These are phyloP conservation scores for Diddensiella transvaalensis DNA, from an alignment of 805 yeast species.

Conservation along the genomic window DNA sequence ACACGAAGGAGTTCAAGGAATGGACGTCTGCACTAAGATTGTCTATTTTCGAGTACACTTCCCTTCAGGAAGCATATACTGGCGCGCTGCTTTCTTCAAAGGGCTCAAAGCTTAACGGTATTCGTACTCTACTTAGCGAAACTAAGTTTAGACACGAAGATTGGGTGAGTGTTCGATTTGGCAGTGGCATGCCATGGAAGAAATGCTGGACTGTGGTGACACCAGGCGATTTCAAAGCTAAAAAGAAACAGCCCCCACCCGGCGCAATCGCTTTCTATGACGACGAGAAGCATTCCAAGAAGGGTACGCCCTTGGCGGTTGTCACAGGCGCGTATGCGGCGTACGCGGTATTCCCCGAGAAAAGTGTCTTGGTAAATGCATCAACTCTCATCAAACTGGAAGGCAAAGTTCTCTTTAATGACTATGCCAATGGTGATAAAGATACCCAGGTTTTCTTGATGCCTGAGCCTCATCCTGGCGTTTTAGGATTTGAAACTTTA, in stretches of 20 bases:
- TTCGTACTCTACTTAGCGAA: slow-evolving; percentile 77
- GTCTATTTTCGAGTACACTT: slow-evolving; percentile 72
- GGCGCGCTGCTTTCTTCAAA: slow-evolving; percentile 91
- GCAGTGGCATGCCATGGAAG: slow-evolving; percentile 97
- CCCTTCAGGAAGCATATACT: slow-evolving; percentile 92
- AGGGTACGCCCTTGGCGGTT: slow-evolving; percentile 66
- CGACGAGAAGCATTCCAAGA: slow-evolving; percentile 65
- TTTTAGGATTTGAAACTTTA: slow-evolving; percentile 78
- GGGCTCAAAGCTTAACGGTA: slow-evolving; percentile 83
- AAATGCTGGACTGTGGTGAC: slow-evolving; percentile 86
- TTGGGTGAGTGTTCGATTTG: slow-evolving; percentile 93
- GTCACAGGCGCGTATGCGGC: slow-evolving; percentile 66
- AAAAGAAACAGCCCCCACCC: slow-evolving; percentile 36
- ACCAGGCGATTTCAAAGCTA: slow-evolving; percentile 45
- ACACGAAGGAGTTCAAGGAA: slow-evolving; percentile 56
- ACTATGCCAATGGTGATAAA: slow-evolving; percentile 39
- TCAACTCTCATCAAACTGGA: slow-evolving; percentile 87
- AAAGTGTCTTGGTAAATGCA: slow-evolving; percentile 73
- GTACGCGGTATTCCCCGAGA: slow-evolving; percentile 90
- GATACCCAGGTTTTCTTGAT: slow-evolving; percentile 68
- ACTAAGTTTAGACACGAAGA: slow-evolving; percentile 85
- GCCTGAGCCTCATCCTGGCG: slow-evolving; percentile 83
- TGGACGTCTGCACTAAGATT: slow-evolving; percentile 87
- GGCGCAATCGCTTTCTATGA: slow-evolving; percentile 82
- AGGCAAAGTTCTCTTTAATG: slow-evolving; percentile 54